Conservation (phyloP, 768 basidiomycete species). For the Mycena epipterygia region DNA sequence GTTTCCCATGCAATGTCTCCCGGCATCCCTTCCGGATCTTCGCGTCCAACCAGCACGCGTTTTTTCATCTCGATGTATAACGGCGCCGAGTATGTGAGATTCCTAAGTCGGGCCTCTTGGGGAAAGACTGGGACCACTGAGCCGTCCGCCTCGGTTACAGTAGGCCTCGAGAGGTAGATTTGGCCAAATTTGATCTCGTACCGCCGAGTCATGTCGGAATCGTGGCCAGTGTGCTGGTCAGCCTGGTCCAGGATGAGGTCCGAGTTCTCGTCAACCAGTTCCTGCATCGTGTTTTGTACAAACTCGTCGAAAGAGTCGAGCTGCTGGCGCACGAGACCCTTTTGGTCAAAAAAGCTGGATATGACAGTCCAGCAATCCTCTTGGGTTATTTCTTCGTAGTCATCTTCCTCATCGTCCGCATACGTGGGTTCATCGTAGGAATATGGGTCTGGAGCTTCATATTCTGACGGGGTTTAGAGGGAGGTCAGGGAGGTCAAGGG, state of each 20-base stretch:
- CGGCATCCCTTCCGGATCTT: constrained; percentile 83
- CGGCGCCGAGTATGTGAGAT: constrained; percentile 96
- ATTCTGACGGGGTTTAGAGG: constrained; percentile 57
- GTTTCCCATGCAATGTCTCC: constrained; percentile 86
- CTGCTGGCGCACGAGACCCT: constrained; percentile 97
- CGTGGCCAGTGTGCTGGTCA: constrained; percentile 94
- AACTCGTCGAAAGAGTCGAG: constrained; percentile 99
- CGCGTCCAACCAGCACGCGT: constrained; percentile 81
- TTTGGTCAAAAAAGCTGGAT: constrained; percentile 95
- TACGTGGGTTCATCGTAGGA: constrained; percentile 72
- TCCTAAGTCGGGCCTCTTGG: constrained; percentile 95
- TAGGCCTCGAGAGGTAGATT: constrained; percentile 96
- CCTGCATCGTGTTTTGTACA: constrained; percentile 99
- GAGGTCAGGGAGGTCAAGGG: constrained; percentile 39
- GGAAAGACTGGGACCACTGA: constrained; percentile 95
- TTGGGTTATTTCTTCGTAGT: constrained; percentile 86
- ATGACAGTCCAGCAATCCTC: constrained; percentile 98
- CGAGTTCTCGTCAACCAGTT: constrained; percentile 96
- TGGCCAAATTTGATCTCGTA: constrained; percentile 98
- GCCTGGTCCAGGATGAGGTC: constrained; percentile 97
- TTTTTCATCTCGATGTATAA: constrained; percentile 97
- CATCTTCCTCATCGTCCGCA: constrained; percentile 67
- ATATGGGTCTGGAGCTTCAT: constrained; percentile 65
- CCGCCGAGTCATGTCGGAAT: constrained; percentile 84
- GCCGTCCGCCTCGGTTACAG: constrained; percentile 95